Evolutionary conservation across 2,329 filamentous ascomycete species (phyloP).

Genomic region (Pseudogymnoascus sp.): DNA sequence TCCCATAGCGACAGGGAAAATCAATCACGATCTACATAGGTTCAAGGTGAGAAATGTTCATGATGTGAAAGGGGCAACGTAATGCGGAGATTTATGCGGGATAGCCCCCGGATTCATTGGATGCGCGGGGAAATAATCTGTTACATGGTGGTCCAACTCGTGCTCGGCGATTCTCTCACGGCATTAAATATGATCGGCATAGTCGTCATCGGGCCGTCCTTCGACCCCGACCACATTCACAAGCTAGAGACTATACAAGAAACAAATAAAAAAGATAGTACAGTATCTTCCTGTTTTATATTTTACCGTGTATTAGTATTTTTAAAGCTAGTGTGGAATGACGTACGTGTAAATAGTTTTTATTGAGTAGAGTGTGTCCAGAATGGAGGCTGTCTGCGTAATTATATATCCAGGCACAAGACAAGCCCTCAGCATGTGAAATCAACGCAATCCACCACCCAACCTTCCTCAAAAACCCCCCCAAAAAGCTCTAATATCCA

Average conservation of each 20-base stretch:
- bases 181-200: background rate
- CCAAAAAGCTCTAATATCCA: background rate
- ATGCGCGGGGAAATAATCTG: background rate
- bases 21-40: background rate
- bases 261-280: background rate
- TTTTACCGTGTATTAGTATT: background rate
- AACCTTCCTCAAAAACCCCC: background rate
- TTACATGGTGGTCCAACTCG: background rate
- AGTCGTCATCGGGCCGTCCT: slow-evolving; percentile 3
- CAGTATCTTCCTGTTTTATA: background rate
- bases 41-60: background rate
- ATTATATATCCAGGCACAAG: background rate
- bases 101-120: background rate
- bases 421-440: background rate
- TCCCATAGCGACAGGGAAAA: background rate
- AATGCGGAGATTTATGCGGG: background rate
- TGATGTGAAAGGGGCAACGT: background rate
- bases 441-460: background rate
- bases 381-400: background rate
- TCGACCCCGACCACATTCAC: background rate
- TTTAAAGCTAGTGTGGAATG: background rate
- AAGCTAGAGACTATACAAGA: background rate
- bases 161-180: background rate
- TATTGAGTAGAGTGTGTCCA: background rate
- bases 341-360: background rate